phyloP scores from a whole-genome alignment of 2,329 filamentous ascomycete genomes.

The Remersonia thermophila region DNA sequence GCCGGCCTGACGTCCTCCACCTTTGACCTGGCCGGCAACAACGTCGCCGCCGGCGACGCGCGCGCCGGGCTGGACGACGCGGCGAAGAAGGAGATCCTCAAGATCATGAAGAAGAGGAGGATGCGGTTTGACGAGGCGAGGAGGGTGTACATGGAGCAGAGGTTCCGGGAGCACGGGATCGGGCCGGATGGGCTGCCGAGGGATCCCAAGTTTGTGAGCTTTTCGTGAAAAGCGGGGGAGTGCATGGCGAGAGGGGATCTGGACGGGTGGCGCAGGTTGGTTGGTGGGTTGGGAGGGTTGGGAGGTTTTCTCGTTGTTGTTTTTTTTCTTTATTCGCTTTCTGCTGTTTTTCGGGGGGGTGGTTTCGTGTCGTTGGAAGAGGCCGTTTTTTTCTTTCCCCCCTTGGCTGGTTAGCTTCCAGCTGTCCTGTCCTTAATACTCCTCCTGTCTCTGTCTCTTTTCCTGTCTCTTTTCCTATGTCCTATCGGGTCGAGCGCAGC shows the following conservation, averaged over 20 bases:
- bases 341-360: neutral
- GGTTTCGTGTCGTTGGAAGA: neutral
- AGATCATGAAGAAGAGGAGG: slow-evolving; percentile 77
- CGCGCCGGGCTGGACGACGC: slow-evolving; percentile 69
- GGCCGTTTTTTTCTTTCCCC: too few species aligned
- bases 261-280: too few species aligned
- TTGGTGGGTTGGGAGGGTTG: neutral
- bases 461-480: too few species aligned
- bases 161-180: slow-evolving; percentile 80
- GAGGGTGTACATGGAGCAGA: slow-evolving; percentile 70
- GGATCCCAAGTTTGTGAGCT: slow-evolving; percentile 94
- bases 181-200: slow-evolving; percentile 74
- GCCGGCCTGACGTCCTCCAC: slow-evolving; percentile 70
- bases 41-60: slow-evolving; percentile 64
- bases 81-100: slow-evolving; percentile 70
- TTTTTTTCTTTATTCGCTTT: neutral
- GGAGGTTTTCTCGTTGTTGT: slow-evolving; percentile 35
- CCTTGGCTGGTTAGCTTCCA: neutral
- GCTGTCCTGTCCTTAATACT: neutral
- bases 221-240: slow-evolving; percentile 49
- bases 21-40: slow-evolving; percentile 74
- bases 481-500: too few species aligned
- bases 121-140: slow-evolving; percentile 87
- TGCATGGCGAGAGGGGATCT: neutral
- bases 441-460: neutral